Evolutionary conservation across 2,329 filamentous ascomycete species (phyloP).

Genomic region (Metarhizium album): DNA sequence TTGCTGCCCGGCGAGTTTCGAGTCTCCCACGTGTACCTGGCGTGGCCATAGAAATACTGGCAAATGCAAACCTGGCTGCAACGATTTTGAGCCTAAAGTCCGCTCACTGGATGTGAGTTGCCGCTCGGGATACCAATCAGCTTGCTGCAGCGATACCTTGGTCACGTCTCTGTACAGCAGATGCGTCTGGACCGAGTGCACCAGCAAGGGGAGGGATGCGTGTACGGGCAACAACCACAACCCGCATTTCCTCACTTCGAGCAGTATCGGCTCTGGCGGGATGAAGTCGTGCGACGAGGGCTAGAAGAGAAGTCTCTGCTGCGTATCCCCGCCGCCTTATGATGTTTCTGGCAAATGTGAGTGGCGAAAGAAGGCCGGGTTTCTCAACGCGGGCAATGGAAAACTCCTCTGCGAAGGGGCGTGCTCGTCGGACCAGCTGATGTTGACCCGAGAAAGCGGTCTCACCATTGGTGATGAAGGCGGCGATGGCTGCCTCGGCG

Average conservation of each 20-base stretch:
- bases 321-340: no score
- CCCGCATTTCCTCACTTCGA: neutral
- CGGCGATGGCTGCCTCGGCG: neutral
- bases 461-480: neutral
- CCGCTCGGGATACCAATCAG: constrained; percentile 6
- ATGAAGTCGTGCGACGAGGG: neutral
- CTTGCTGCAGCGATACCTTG: constrained; percentile 7
- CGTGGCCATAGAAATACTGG: constrained; percentile 11
- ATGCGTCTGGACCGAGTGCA: constrained; percentile 9
- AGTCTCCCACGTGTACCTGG: constrained; percentile 9
- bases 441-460: no score
- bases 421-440: no score
- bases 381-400: no score
- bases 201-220: neutral
- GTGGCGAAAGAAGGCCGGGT: no score
- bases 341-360: no score
- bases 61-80: constrained; percentile 9
- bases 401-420: no score
- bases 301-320: no score
- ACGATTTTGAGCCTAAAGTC: constrained; percentile 8
- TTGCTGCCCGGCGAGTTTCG: constrained; percentile 4
- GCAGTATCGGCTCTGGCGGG: neutral
- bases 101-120: constrained; percentile 6
- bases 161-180: constrained; percentile 5
- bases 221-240: constrained; percentile 1